Percentiles rank a stretch among this genome's conserved stretches.
These are phyloP conservation scores for Pilasporangium apinafurcum DNA, from an alignment of 352 stramenopile genomes.

Conservation along the genomic window DNA sequence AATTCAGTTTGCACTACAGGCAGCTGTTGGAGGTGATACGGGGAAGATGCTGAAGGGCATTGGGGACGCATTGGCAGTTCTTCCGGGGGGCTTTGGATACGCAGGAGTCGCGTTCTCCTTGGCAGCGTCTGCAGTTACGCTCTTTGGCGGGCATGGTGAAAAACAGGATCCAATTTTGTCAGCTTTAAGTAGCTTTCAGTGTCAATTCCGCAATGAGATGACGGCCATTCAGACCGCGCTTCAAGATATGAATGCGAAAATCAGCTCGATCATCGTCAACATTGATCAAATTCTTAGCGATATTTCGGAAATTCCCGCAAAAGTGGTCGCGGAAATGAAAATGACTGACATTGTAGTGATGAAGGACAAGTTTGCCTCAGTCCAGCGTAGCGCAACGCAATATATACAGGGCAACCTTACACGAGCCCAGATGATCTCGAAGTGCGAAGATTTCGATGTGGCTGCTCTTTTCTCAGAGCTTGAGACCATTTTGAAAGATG, in stretches of 20 bases:
- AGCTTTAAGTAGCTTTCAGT: conserved; percentile 17
- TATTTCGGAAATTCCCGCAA: conserved; percentile 27
- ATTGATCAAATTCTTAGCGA: conserved; percentile 27
- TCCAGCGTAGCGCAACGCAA: conserved; percentile 21
- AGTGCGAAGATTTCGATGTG: conserved; percentile 42
- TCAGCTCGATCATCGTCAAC: conserved; percentile 17
- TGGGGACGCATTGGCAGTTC: conserved; percentile 21
- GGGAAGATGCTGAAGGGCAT: conserved; percentile 32
- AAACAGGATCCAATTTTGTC: conserved; percentile 23
- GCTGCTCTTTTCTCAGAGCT: conserved; percentile 36
- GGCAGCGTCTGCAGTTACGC: conserved; percentile 24
- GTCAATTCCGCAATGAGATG: conserved; percentile 18
- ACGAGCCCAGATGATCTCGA: conserved; percentile 27
- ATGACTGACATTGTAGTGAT: conserved; percentile 29
- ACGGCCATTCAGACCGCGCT: conserved; percentile 16
- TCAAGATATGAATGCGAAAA: conserved; percentile 14
- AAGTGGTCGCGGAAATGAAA: conserved; percentile 43
- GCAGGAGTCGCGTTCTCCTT: conserved; percentile 39
- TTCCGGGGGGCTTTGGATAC: conserved; percentile 24
- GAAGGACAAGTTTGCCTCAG: conserved; percentile 39
- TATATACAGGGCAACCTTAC: conserved; percentile 27
- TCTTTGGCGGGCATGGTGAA: neutral
- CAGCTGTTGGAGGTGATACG: conserved; percentile 14
- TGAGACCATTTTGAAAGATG: conserved; percentile 34
- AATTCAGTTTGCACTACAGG: conserved; percentile 30